These are phyloP conservation scores for Bruguiera parviflora DNA, from an alignment of 345 rosid species.

Conservation along the genomic window DNA sequence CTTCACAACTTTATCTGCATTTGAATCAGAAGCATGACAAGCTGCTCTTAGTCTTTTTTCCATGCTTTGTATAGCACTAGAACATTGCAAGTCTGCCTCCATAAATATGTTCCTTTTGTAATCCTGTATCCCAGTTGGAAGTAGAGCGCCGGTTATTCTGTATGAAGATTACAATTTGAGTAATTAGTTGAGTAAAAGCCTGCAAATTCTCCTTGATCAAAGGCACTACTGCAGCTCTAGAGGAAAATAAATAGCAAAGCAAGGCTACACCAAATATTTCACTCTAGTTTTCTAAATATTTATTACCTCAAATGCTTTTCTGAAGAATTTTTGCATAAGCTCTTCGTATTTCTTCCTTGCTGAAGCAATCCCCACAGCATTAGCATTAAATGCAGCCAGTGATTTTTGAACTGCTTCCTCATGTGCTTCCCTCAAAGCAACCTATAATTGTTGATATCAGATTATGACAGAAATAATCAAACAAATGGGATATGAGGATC, in stretches of 20 bases:
- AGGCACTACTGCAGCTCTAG: not conserved
- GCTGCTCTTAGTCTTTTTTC: slow-evolving; percentile 89
- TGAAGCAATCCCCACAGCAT: slow-evolving; percentile 82
- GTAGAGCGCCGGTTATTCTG: not conserved
- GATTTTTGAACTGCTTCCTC: slow-evolving; percentile 83
- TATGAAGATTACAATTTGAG: not conserved
- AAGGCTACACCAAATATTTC: not conserved
- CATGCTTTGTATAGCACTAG: slow-evolving; percentile 73
- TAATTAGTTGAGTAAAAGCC: not conserved
- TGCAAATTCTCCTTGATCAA: not conserved
- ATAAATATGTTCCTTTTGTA: slow-evolving; percentile 69
- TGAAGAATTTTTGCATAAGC: slow-evolving; percentile 76
- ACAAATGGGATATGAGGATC: slow-evolving; percentile 9
- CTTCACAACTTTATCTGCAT: slow-evolving; percentile 70
- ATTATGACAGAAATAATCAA: slow-evolving; percentile 19
- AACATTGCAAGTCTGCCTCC: slow-evolving; percentile 87
- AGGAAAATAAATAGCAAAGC: not conserved
- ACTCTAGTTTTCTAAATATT: not conserved
- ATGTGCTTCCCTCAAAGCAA: slow-evolving; percentile 75
- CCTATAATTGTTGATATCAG: slow-evolving; percentile 47
- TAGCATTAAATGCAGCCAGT: slow-evolving; percentile 56
- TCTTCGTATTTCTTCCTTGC: slow-evolving; percentile 80
- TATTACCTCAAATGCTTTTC: slow-evolving; percentile 78
- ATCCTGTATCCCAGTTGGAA: slow-evolving; percentile 48
- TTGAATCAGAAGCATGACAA: slow-evolving; percentile 83